These are phyloP conservation scores for Chaetomium strumarium DNA, from an alignment of 2,329 filamentous ascomycete species.

Conservation along the genomic window DNA sequence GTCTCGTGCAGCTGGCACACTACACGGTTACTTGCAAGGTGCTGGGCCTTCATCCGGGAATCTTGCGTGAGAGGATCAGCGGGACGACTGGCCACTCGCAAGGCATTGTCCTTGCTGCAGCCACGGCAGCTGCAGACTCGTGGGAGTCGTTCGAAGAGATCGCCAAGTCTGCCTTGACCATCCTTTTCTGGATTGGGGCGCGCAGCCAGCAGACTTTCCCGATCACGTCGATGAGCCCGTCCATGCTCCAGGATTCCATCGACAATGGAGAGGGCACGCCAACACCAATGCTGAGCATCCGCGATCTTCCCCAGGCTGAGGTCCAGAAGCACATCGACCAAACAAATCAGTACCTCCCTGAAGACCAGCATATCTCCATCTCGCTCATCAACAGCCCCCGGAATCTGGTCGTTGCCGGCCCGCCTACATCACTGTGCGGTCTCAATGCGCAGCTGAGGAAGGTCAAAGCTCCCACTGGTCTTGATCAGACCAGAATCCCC, in stretches of 20 bases:
- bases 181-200: conserved; percentile 97
- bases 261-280: conserved; percentile 93
- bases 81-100: conserved; percentile 96
- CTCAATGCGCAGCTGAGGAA: conserved; percentile 92
- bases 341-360: conserved; percentile 91
- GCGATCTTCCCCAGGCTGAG: conserved; percentile 79
- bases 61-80: conserved; percentile 75
- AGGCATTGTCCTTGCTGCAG: conserved; percentile 87
- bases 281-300: conserved; percentile 96
- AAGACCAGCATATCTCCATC: conserved; percentile 88
- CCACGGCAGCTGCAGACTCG: conserved; percentile 80
- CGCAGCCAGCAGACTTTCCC: conserved; percentile 97
- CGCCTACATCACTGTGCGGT: conserved; percentile 92
- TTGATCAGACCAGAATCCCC: conserved; percentile 91
- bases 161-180: conserved; percentile 73
- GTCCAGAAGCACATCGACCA: conserved; percentile 96
- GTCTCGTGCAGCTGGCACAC: conserved; percentile 90
- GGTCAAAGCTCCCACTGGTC: conserved; percentile 93
- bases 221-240: conserved; percentile 85
- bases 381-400: conserved; percentile 95
- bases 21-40: conserved; percentile 92
- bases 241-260: conserved; percentile 83
- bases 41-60: conserved; percentile 81
- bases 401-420: conserved; percentile 94
- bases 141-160: conserved; percentile 89